phyloP scores from a whole-genome alignment of 352 stramenopile species.

The Phytophthora ramorum region DNA sequence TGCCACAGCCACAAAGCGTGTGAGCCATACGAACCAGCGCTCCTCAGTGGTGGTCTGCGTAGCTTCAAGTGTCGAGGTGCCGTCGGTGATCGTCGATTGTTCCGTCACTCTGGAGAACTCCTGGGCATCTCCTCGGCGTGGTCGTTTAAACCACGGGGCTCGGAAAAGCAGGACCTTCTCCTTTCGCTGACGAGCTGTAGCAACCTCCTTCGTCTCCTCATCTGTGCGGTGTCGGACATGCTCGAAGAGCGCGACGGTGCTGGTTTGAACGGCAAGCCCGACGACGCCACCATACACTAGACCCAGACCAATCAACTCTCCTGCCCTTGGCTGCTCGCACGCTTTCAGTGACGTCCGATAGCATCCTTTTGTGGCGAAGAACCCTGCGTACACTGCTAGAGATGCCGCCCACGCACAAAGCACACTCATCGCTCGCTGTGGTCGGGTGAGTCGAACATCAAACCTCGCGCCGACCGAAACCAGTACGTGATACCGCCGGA shows the following conservation, averaged over 20 bases:
- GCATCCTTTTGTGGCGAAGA: constrained; percentile 67
- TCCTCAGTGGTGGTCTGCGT: constrained; percentile 74
- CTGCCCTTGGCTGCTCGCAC: constrained; percentile 61
- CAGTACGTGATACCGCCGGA: constrained; percentile 48
- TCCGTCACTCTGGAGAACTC: constrained; percentile 8
- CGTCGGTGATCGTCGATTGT: background rate
- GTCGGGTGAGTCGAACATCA: constrained; percentile 67
- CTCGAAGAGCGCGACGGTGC: constrained; percentile 52
- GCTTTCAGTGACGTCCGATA: constrained; percentile 64
- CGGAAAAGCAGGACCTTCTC: constrained; percentile 80
- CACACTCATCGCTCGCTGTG: constrained; percentile 59
- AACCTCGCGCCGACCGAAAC: constrained; percentile 58
- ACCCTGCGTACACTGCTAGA: constrained; percentile 53
- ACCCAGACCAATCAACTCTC: constrained; percentile 51
- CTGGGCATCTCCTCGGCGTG: constrained; percentile 2
- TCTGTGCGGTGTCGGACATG: constrained; percentile 69
- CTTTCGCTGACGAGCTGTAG: constrained; percentile 67
- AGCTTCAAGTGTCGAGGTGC: constrained; percentile 52
- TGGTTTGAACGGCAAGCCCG: constrained; percentile 49
- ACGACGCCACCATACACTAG: constrained; percentile 65
- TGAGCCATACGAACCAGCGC: constrained; percentile 77
- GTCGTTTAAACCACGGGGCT: constrained; percentile 24
- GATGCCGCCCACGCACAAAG: constrained; percentile 53
- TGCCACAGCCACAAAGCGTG: constrained; percentile 48
- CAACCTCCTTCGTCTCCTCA: constrained; percentile 63